Percentiles rank a stretch among this genome's conserved stretches.
These are phyloP conservation scores for Mycotypha africana DNA, from an alignment of 371 early-diverging fungal genomes.

Conservation along the genomic window DNA sequence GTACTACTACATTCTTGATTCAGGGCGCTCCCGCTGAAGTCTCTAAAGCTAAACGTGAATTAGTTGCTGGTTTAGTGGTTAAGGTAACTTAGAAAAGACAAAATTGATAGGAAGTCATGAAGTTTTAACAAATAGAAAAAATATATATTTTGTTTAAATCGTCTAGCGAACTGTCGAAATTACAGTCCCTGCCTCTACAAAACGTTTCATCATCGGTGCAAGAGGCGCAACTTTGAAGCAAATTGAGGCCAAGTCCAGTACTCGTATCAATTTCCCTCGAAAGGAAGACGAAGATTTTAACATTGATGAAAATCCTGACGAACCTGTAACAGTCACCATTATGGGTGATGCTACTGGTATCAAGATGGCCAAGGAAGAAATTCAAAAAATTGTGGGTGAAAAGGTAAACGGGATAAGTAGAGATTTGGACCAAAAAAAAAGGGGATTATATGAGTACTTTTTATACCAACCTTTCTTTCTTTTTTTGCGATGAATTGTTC, in stretches of 20 bases:
- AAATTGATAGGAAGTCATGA: neutral
- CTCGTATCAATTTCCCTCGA: slow-evolving; percentile 72
- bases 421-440: too few relatives aligned
- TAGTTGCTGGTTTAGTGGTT: slow-evolving; percentile 67
- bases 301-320: slow-evolving; percentile 50
- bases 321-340: slow-evolving; percentile 62
- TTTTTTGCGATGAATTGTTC: neutral
- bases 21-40: slow-evolving; percentile 77
- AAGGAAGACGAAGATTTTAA: slow-evolving; percentile 42
- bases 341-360: slow-evolving; percentile 85
- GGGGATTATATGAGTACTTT: too few relatives aligned
- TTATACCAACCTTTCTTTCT: neutral
- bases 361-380: slow-evolving; percentile 78
- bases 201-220: slow-evolving; percentile 81
- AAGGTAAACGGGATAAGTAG: too few relatives aligned
- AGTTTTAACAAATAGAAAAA: neutral
- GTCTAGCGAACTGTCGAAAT: slow-evolving; percentile 47
- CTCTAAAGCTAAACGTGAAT: slow-evolving; percentile 73
- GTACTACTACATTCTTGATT: slow-evolving; percentile 81
- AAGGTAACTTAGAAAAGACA: slow-evolving; percentile 46
- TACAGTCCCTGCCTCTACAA: slow-evolving; percentile 74
- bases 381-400: slow-evolving; percentile 76
- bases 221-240: slow-evolving; percentile 75
- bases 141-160: neutral
- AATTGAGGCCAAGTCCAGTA: slow-evolving; percentile 73